phyloP scores from a whole-genome alignment of 441 rosid species.

The Kokia cookei region DNA sequence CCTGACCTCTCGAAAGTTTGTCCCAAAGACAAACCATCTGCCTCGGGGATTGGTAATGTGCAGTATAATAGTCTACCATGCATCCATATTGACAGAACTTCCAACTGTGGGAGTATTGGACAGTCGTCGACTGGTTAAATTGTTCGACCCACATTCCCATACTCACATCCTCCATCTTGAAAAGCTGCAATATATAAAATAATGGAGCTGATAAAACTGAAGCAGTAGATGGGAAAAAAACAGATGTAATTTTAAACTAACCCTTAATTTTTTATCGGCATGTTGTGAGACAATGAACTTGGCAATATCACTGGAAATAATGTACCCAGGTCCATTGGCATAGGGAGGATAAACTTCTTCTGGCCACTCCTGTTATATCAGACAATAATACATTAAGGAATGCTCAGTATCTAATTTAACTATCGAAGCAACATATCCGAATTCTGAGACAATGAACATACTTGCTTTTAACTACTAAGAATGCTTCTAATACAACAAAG shows the following conservation, averaged over 20 bases:
- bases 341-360: conserved; percentile 89
- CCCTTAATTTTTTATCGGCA: conserved; percentile 58
- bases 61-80: conserved; percentile 77
- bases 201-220: not conserved
- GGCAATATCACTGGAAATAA: conserved; percentile 77
- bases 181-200: conserved; percentile 44
- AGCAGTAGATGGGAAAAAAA: not conserved
- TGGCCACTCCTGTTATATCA: conserved; percentile 90
- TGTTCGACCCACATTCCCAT: conserved; percentile 99
- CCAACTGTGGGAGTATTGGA: conserved; percentile 89
- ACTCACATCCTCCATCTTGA: conserved; percentile 99
- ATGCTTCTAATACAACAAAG: not conserved
- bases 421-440: not conserved
- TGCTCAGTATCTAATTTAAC: not conserved
- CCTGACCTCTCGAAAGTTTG: conserved; percentile 63
- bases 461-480: not conserved
- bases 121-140: conserved; percentile 54
- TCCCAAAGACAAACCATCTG: conserved; percentile 96
- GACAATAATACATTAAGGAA: not conserved
- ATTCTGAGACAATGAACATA: not conserved
- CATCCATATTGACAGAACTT: conserved; percentile 97
- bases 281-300: conserved; percentile 56
- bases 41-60: conserved; percentile 96
- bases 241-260: conserved; percentile 16
- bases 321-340: conserved; percentile 93